A percentile compares a stretch with the other conserved stretches of the same genome.
Evolutionary conservation across 208 protist species (phyloP).

Genomic region (Phytomonas sp.): DNA sequence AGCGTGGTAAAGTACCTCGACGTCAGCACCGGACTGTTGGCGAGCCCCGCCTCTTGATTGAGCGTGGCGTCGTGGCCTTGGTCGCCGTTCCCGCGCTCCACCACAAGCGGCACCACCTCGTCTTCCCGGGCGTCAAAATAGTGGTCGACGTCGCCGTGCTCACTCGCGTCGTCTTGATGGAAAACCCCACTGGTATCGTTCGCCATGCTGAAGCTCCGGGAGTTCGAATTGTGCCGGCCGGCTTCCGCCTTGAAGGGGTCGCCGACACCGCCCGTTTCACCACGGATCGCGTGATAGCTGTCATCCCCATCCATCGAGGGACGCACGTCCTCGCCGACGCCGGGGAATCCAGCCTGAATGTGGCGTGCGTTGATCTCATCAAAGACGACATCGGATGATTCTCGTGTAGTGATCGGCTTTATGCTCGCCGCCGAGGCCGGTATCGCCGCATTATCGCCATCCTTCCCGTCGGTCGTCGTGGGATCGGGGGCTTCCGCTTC

Average conservation of each 20-base stretch:
- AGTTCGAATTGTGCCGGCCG: not conserved
- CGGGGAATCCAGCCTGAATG: not conserved
- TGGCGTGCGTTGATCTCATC: not conserved
- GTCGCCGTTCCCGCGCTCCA: constrained; percentile 20
- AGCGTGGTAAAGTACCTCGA: constrained; percentile 51
- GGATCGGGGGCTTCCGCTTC: constrained; percentile 2
- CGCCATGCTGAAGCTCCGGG: not conserved
- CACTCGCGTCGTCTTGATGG: constrained; percentile 9
- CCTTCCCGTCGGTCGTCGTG: not conserved
- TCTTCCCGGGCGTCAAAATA: constrained; percentile 23
- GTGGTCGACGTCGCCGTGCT: constrained; percentile 31
- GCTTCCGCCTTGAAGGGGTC: not conserved
- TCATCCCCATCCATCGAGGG: not conserved
- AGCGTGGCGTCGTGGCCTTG: constrained; percentile 10
- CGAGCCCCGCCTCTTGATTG: constrained; percentile 31
- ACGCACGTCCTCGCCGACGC: constrained; percentile 4
- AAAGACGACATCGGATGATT: not conserved
- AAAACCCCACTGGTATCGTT: not conserved
- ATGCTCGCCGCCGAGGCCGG: not conserved
- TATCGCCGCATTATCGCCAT: not conserved
- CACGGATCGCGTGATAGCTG: not conserved
- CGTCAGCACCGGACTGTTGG: constrained; percentile 70
- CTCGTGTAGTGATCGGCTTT: not conserved
- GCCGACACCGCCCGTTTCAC: not conserved
- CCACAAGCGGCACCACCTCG: constrained; percentile 40